Conservation (phyloP, 352 stramenopile genomes). For the Phytophthora lateralis region DNA sequence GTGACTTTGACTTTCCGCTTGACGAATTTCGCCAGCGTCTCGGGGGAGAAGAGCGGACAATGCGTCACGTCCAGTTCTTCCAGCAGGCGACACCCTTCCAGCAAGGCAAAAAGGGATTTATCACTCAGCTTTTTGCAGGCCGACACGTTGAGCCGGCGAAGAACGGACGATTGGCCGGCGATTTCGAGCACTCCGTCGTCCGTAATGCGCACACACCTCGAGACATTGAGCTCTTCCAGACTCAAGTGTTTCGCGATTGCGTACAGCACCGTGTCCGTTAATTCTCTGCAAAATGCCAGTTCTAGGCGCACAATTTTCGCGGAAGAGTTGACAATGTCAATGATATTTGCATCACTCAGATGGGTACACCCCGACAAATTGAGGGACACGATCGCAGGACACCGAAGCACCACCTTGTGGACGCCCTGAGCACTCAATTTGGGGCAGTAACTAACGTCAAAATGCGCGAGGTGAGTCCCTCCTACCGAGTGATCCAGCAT, state of each 20-base stretch:
- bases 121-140: slow-evolving; percentile 87
- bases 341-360: slow-evolving; percentile 69
- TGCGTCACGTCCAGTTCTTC: slow-evolving; percentile 82
- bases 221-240: slow-evolving; percentile 75
- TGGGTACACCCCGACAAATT: slow-evolving; percentile 85
- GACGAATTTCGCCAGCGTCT: slow-evolving; percentile 60
- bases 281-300: slow-evolving; percentile 81
- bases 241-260: slow-evolving; percentile 81
- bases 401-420: slow-evolving; percentile 59
- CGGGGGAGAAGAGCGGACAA: slow-evolving; percentile 65
- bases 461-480: slow-evolving; percentile 47
- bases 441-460: slow-evolving; percentile 87
- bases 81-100: slow-evolving; percentile 61
- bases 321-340: slow-evolving; percentile 76
- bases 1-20: slow-evolving; percentile 61
- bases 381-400: slow-evolving; percentile 66
- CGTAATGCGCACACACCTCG: slow-evolving; percentile 78
- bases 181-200: slow-evolving; percentile 87
- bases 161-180: slow-evolving; percentile 65
- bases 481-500: slow-evolving; percentile 64
- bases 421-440: slow-evolving; percentile 63
- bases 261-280: slow-evolving; percentile 77
- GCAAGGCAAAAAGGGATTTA: slow-evolving; percentile 51
- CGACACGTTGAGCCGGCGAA: slow-evolving; percentile 71
- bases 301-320: slow-evolving; percentile 70